Percentiles rank a stretch among this genome's conserved stretches.
Evolutionary conservation across 768 basidiomycete genomes (phyloP).

Genomic region (Austroboletus eburneus): DNA sequence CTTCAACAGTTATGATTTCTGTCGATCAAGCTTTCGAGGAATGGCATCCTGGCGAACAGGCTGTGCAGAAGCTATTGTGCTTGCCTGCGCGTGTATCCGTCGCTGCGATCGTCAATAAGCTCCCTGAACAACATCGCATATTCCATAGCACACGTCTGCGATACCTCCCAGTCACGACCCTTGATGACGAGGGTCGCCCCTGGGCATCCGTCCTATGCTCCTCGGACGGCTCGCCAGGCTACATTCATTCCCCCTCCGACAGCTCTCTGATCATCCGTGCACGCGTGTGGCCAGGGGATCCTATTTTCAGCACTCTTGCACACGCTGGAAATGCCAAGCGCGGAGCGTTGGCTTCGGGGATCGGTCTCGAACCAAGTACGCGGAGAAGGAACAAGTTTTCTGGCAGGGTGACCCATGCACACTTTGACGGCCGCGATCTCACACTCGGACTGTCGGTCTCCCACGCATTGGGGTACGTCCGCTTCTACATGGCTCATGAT

Average conservation of each 20-base stretch:
- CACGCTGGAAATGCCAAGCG: constrained; percentile 7
- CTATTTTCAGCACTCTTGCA: constrained; percentile 38
- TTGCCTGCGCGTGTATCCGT: constrained; percentile 23
- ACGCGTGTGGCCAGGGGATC: constrained; percentile 45
- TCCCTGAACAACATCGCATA: constrained; percentile 31
- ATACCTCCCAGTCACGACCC: constrained; percentile 31
- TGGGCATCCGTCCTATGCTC: constrained; percentile 33
- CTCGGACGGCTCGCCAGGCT: constrained; percentile 21
- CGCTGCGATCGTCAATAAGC: constrained; percentile 18
- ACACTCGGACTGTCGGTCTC: constrained; percentile 45
- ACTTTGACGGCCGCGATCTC: constrained; percentile 26
- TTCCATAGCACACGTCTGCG: constrained; percentile 30
- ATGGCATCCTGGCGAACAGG: constrained; percentile 39
- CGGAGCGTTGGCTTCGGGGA: constrained; percentile 44
- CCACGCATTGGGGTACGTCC: constrained; percentile 52
- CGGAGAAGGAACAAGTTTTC: constrained; percentile 62
- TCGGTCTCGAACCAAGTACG: constrained; percentile 56
- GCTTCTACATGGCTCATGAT: not conserved
- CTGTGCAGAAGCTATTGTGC: constrained; percentile 24
- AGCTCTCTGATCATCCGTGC: constrained; percentile 20
- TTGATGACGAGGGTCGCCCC: constrained; percentile 28
- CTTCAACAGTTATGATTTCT: constrained; percentile 3
- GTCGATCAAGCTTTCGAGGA: constrained; percentile 29
- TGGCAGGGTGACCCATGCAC: constrained; percentile 38
- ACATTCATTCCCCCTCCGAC: constrained; percentile 26